phyloP scores from a whole-genome alignment of 352 stramenopile genomes.

The Phytophthora europaea region DNA sequence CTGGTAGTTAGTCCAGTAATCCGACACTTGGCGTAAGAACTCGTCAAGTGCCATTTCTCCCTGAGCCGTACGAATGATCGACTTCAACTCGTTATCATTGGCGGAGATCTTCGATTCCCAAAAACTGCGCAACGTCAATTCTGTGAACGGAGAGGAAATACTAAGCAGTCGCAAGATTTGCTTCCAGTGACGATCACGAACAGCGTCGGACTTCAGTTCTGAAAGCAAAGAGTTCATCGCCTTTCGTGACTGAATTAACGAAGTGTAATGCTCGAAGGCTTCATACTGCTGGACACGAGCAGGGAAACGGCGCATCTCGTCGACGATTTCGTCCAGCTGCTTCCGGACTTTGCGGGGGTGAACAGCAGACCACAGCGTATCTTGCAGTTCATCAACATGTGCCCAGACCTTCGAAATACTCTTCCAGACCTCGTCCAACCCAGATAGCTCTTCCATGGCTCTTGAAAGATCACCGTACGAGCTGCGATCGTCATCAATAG shows the following conservation, averaged over 20 bases:
- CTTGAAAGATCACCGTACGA: conserved; percentile 75
- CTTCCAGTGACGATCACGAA: conserved; percentile 99
- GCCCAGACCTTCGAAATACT: conserved; percentile 92
- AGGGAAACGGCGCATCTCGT: conserved; percentile 96
- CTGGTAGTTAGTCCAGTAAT: conserved; percentile 93
- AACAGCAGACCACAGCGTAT: conserved; percentile 95
- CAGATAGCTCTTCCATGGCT: conserved; percentile 93
- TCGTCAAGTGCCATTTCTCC: conserved; percentile 99
- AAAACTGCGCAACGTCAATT: conserved; percentile 97
- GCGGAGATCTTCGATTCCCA: conserved; percentile 96
- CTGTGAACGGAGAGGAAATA: conserved; percentile 93
- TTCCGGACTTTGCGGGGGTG: conserved; percentile 97
- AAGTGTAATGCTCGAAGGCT: conserved; percentile 95
- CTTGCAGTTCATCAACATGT: conserved; percentile 93
- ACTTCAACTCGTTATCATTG: conserved; percentile 95
- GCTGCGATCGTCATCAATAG: conserved; percentile 82
- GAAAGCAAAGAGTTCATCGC: conserved; percentile 95
- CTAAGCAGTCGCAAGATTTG: conserved; percentile 96
- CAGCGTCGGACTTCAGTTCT: conserved; percentile 98
- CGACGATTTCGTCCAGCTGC: conserved; percentile 97
- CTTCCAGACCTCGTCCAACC: conserved; percentile 99
- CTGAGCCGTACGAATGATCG: conserved; percentile 98
- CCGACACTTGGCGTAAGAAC: conserved; percentile 96
- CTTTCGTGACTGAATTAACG: conserved; percentile 95
- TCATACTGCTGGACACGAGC: conserved; percentile 98